Evolutionary conservation across 371 early-diverging fungal species (phyloP).

Genomic region (Coemansia sp.): DNA sequence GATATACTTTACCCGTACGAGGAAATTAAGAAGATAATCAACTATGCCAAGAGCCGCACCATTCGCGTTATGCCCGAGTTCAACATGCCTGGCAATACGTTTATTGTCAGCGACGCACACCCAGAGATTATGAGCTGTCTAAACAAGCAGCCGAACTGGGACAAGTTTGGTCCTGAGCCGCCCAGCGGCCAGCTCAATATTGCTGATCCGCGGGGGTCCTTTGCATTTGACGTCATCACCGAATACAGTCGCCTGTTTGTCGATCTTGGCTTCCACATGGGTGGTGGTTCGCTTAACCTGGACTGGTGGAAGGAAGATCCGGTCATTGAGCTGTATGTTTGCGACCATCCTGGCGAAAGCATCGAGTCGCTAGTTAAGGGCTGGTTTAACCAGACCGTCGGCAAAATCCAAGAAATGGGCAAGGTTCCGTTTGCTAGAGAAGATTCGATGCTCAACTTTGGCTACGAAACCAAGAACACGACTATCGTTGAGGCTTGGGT

Average conservation of each 20-base stretch:
- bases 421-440: constrained; percentile 59
- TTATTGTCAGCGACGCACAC: constrained; percentile 52
- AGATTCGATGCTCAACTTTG: constrained; percentile 57
- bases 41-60: constrained; percentile 69
- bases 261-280: constrained; percentile 70
- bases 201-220: constrained; percentile 55
- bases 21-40: constrained; percentile 62
- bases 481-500: constrained; percentile 55
- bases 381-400: constrained; percentile 39
- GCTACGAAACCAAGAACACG: constrained; percentile 54
- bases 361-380: constrained; percentile 36
- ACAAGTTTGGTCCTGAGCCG: constrained; percentile 62
- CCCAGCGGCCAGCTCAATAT: constrained; percentile 76
- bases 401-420: constrained; percentile 38
- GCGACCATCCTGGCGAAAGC: constrained; percentile 41
- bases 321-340: constrained; percentile 40
- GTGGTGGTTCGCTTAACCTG: constrained; percentile 72
- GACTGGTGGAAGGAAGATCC: constrained; percentile 62
- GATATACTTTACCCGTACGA: constrained; percentile 62
- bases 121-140: constrained; percentile 60
- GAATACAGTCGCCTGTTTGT: constrained; percentile 63
- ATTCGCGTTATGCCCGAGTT: constrained; percentile 77
- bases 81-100: constrained; percentile 79
- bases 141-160: constrained; percentile 59
- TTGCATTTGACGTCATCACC: constrained; percentile 63